These are phyloP conservation scores for Leptographium procerum DNA, from an alignment of 2,329 filamentous ascomycete genomes.

Conservation along the genomic window DNA sequence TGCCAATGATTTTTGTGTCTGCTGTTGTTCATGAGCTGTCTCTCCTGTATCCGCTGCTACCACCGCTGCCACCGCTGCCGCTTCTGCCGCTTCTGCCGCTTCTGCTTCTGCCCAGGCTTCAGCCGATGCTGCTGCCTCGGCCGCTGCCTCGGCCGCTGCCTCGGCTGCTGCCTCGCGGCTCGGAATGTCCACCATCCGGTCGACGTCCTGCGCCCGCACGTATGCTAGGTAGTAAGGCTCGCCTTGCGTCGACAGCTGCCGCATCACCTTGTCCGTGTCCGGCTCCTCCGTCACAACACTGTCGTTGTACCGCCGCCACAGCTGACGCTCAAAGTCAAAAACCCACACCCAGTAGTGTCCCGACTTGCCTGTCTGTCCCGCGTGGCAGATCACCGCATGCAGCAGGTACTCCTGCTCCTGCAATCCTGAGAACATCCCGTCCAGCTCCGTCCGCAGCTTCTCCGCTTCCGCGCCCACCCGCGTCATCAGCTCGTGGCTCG, in stretches of 20 bases:
- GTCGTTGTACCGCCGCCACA: constrained; percentile 96
- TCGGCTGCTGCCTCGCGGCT: constrained; percentile 1
- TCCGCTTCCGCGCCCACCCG: constrained; percentile 2
- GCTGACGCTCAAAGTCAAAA: constrained; percentile 65
- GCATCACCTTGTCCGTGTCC: constrained; percentile 59
- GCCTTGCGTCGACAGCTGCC: constrained; percentile 52
- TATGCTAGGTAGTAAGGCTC: constrained; percentile 46
- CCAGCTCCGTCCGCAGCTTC: constrained; percentile 22
- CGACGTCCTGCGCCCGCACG: constrained; percentile 18
- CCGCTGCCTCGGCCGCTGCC: not conserved
- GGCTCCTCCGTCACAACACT: constrained; percentile 60
- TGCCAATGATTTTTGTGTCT: not conserved
- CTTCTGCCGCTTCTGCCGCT: not conserved
- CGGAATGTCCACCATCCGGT: constrained; percentile 18
- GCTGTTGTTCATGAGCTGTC: not conserved
- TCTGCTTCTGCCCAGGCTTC: not conserved
- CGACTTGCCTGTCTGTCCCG: constrained; percentile 51
- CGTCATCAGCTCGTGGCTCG: constrained; percentile 1
- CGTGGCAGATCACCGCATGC: constrained; percentile 88
- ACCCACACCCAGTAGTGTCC: constrained; percentile 99
- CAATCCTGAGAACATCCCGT: constrained; percentile 49
- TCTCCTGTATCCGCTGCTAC: not conserved
- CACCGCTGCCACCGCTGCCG: not conserved
- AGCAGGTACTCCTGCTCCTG: constrained; percentile 63
- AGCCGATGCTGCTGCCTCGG: not conserved